Percentiles rank a stretch among this genome's conserved stretches.
Evolutionary conservation across 1,284 basidiomycete genomes (phyloP).

Genomic region (Cutaneotrichosporon sp.): DNA sequence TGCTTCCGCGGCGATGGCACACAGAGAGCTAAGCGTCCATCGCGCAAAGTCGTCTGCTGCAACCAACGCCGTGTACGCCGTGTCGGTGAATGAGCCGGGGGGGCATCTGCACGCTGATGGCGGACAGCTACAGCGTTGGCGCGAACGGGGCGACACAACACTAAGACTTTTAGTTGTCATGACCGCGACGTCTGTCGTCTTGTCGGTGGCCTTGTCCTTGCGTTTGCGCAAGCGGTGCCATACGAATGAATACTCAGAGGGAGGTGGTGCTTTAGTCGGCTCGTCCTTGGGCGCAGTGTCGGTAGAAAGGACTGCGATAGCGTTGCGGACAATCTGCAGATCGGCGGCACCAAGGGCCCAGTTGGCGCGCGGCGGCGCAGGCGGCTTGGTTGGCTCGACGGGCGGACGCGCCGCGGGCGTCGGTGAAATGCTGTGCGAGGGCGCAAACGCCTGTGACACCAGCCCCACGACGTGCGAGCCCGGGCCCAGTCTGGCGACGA

Average conservation of each 20-base stretch:
- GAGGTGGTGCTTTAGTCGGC: neutral
- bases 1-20: neutral
- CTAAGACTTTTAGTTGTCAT: neutral
- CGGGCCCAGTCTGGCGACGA: slow-evolving; percentile 4
- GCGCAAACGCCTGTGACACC: neutral
- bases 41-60: slow-evolving; percentile 1
- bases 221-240: slow-evolving; percentile 1
- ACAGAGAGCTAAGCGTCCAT: neutral
- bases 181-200: neutral
- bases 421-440: neutral
- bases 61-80: neutral
- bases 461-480: neutral
- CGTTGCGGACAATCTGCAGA: slow-evolving; percentile 7
- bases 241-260: neutral
- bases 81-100: no score
- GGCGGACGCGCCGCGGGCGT: neutral
- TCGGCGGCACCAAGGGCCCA: neutral
- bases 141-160: neutral
- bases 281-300: neutral
- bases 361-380: neutral
- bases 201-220: neutral
- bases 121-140: neutral
- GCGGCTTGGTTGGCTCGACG: neutral
- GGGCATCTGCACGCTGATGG: no score
- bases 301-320: neutral